phyloP scores from a whole-genome alignment of 2,329 filamentous ascomycete species.

The Phaeoacremonium minimum region DNA sequence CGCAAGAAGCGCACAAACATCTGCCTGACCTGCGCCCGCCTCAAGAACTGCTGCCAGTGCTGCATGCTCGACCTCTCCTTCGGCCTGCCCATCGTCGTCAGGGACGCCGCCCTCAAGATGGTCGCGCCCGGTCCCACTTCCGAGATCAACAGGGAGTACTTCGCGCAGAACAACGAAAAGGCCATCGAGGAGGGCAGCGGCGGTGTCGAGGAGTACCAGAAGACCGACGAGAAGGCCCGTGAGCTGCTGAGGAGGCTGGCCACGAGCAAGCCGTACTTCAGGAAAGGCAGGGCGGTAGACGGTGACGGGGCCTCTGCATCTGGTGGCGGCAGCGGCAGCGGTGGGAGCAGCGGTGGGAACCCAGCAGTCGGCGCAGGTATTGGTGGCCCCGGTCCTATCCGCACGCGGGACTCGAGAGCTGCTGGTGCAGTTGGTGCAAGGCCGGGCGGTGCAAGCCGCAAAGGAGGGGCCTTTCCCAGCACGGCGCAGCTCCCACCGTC shows the following conservation, averaged over 20 bases:
- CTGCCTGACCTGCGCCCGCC: conserved; percentile 89
- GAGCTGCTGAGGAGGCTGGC: conserved; percentile 82
- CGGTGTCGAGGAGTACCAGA: conserved; percentile 85
- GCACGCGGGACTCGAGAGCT: conserved; percentile 63
- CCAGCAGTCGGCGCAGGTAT: conserved; percentile 49
- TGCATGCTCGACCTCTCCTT: conserved; percentile 98
- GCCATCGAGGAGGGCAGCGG: conserved; percentile 90
- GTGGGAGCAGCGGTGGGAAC: conserved; percentile 37
- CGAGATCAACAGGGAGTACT: conserved; percentile 94
- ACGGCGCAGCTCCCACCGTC: conserved; percentile 73
- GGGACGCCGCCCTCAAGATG: conserved; percentile 97
- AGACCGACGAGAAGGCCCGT: conserved; percentile 93
- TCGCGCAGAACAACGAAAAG: conserved; percentile 93
- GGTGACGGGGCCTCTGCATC: conserved; percentile 40
- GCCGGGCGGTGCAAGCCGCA: conserved; percentile 34
- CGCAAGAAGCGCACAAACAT: conserved; percentile 93
- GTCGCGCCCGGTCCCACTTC: conserved; percentile 89
- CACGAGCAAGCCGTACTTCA: conserved; percentile 91
- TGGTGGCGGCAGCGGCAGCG: conserved; percentile 28
- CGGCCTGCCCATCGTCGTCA: conserved; percentile 87
- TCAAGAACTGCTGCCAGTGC: conserved; percentile 98
- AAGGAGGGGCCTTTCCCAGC: conserved; percentile 60
- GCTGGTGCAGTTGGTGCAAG: conserved; percentile 45
- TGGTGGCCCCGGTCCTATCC: conserved; percentile 70
- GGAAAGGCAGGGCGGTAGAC: conserved; percentile 76